Conservation (phyloP, 2,329 filamentous ascomycete species). For the Grosmannia serpens region DNA sequence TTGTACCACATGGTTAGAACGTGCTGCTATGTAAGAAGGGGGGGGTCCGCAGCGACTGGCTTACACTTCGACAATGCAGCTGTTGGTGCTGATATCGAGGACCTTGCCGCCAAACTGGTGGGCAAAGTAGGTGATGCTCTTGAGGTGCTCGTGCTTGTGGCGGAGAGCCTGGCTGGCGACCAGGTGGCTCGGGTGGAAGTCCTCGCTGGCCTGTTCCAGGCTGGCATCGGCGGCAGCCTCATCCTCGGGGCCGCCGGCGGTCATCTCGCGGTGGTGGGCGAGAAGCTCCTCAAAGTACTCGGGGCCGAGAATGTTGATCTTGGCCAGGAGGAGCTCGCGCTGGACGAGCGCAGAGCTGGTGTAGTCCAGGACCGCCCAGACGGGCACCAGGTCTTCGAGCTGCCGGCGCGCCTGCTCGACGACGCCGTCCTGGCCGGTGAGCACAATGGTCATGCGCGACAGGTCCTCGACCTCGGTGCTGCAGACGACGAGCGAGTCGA, state of each 20-base stretch:
- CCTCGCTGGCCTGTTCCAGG: conserved; percentile 40
- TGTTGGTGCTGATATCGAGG: conserved; percentile 93
- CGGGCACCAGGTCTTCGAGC: conserved; percentile 90
- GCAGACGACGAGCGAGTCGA: conserved; percentile 95
- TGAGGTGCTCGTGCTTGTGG: conserved; percentile 95
- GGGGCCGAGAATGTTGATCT: conserved; percentile 90
- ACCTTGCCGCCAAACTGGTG: conserved; percentile 98
- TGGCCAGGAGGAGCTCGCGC: conserved; percentile 87
- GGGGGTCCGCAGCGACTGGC: conserved; percentile 22
- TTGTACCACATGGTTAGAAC: not conserved
- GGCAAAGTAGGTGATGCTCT: conserved; percentile 89
- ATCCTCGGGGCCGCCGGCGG: conserved; percentile 28
- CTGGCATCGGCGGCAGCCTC: conserved; percentile 33
- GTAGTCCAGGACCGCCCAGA: conserved; percentile 98
- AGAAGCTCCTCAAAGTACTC: conserved; percentile 98
- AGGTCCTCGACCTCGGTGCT: conserved; percentile 95
- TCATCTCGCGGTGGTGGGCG: conserved; percentile 88
- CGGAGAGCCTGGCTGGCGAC: conserved; percentile 79
- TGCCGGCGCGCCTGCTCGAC: conserved; percentile 94
- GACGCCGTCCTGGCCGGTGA: conserved; percentile 91
- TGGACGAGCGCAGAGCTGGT: conserved; percentile 86
- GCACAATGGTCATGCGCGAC: conserved; percentile 96
- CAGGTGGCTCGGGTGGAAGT: conserved; percentile 85
- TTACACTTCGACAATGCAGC: conserved; percentile 96
- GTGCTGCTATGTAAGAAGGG: not conserved